Base-by-base conservation (phyloP, 1,284 basidiomycete species). In the Ganoderma sinense region DNA sequence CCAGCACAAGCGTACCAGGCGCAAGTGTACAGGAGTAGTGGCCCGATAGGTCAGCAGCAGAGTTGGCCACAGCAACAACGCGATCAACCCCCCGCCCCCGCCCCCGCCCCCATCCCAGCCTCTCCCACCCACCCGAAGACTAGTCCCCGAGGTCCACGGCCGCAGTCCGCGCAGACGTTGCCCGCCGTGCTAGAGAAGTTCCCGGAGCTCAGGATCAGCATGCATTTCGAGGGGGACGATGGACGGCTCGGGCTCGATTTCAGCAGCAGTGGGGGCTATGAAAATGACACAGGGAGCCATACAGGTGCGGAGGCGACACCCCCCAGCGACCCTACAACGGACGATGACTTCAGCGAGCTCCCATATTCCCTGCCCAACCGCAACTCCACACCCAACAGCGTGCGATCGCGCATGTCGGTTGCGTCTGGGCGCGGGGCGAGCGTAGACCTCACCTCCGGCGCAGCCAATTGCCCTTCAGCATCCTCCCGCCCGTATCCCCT, bases 1-100 rank as follows among this genome's bases (percentile, higher is more conserved):
- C 89, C 91, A 60, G 91, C 92, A 14, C 93, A 94, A 79, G 90
- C 91, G 51, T 94, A 94, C 82, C 93, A 93, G 77, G 88, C 88
- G 7, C 91, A 94, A 78, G 85, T 93, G 53, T 90, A 91, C 75
- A 82, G 81, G 68, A 87, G 83, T 75, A 83, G 79, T 71, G 80
- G 82, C 36, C 69, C 74, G 29, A 71, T 72, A 64, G 73, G 69
- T 8, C 72, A 76, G 41, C 74, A 77, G 55, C 70, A 73, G 62
- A 67, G 69, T 39, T 64, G 67, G 53, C 53, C 62, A 36, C 71
- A 67, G 31, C 62, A 68, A 29, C 64, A 56, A 40, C 64, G 26
- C 23, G 48, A 26, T 62, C 66, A 67, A 16, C 51, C 66, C 31
- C 65, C 69, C 16, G 33, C 69, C 45, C 69, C 69, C 23, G 55